Evolutionary conservation across 2,329 filamentous ascomycete genomes (phyloP).

Genomic region (Lasiodiplodia theobromae): DNA sequence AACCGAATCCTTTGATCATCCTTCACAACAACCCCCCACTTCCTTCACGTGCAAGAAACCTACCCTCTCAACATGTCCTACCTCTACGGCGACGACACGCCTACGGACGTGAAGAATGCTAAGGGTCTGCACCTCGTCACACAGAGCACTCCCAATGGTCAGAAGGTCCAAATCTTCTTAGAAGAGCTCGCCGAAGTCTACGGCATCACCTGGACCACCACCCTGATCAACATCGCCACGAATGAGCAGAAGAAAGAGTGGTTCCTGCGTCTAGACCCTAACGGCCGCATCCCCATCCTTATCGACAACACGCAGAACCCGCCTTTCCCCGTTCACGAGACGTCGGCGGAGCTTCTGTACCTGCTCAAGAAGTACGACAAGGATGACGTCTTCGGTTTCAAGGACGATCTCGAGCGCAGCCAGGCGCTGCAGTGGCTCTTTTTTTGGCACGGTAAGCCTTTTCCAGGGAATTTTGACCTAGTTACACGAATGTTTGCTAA

Average conservation of each 20-base stretch:
- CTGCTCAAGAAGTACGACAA: slow-evolving; percentile 59
- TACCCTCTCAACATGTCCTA: slow-evolving; percentile 43
- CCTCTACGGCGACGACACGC: slow-evolving; percentile 55
- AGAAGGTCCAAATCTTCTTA: slow-evolving; percentile 62
- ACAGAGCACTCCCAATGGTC: slow-evolving; percentile 59
- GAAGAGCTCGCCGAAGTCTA: slow-evolving; percentile 62
- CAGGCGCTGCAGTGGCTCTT: slow-evolving; percentile 62
- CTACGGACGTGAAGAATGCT: slow-evolving; percentile 54
- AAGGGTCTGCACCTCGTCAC: slow-evolving; percentile 62
- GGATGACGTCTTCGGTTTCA: slow-evolving; percentile 60
- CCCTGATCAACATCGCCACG: slow-evolving; percentile 52
- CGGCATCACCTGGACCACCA: slow-evolving; percentile 38
- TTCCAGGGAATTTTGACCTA: too few species aligned
- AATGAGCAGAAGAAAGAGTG: slow-evolving; percentile 65
- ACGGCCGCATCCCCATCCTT: slow-evolving; percentile 24
- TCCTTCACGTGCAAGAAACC: neutral
- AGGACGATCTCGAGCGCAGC: slow-evolving; percentile 58
- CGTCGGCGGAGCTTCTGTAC: slow-evolving; percentile 61
- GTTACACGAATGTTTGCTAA: neutral
- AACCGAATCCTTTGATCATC: neutral
- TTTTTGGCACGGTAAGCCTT: slow-evolving; percentile 58
- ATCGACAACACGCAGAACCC: slow-evolving; percentile 26
- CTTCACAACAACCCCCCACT: neutral
- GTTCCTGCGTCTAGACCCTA: slow-evolving; percentile 55
- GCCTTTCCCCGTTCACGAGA: slow-evolving; percentile 59